These are phyloP conservation scores for Ormosia emarginata DNA, from an alignment of 306 rosid genomes.

Conservation along the genomic window DNA sequence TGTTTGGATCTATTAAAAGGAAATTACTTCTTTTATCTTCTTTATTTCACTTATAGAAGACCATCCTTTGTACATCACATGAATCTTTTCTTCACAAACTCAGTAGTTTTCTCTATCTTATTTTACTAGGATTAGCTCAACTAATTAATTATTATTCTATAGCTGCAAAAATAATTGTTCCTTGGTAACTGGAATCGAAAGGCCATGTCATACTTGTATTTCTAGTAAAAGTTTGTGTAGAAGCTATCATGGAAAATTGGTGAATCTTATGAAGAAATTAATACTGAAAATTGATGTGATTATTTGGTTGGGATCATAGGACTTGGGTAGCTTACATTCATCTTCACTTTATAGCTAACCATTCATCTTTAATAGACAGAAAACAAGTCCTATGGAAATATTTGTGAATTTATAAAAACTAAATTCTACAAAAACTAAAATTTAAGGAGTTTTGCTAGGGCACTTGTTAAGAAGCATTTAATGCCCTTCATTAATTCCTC, in stretches of 20 bases:
- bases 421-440: neutral
- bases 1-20: conserved; percentile 2
- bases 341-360: neutral
- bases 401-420: neutral
- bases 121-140: conserved; percentile 3
- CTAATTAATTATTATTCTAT: neutral
- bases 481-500: no score
- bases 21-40: neutral
- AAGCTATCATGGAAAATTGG: neutral
- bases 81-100: neutral
- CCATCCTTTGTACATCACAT: neutral
- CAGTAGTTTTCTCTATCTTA: neutral
- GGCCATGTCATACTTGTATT: neutral
- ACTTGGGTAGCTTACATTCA: neutral
- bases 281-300: neutral
- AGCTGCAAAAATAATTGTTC: neutral
- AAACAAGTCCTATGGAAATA: neutral
- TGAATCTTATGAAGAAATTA: neutral
- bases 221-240: neutral
- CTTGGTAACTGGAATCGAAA: neutral
- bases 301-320: neutral
- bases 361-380: neutral
- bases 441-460: no score
- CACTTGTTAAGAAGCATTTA: no score
- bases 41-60: neutral